Percentiles rank a stretch among this genome's conserved stretches.
Conservation (phyloP, 305 asterid species). For the Solanum aculeatissimum region DNA sequence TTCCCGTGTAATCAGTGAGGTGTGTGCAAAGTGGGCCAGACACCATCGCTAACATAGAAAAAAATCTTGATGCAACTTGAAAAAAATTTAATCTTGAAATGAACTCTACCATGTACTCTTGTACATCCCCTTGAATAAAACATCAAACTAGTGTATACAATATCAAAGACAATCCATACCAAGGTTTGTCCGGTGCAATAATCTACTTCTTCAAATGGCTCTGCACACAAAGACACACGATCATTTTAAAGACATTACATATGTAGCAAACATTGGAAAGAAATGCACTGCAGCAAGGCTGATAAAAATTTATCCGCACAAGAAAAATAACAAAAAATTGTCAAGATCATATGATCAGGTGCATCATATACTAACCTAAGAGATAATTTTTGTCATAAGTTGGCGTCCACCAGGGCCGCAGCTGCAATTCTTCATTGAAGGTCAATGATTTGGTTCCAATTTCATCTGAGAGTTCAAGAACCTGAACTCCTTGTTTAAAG, state of each 20-base stretch:
- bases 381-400: slow-evolving; percentile 78
- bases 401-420: slow-evolving; percentile 99
- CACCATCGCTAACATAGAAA: neutral
- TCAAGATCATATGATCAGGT: neutral
- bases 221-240: slow-evolving; percentile 37
- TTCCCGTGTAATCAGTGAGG: neutral
- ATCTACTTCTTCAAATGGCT: slow-evolving; percentile 77
- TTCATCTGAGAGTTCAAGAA: slow-evolving; percentile 71
- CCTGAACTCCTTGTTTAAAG: slow-evolving; percentile 59
- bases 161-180: slow-evolving; percentile 34
- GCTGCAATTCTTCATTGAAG: slow-evolving; percentile 76
- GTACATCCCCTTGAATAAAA: neutral
- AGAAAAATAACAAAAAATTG: neutral
- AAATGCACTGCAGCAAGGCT: neutral
- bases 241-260: neutral
- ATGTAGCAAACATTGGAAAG: neutral
- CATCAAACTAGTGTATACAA: neutral
- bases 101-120: neutral
- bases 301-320: neutral
- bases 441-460: slow-evolving; percentile 59
- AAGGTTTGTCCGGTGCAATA: slow-evolving; percentile 50
- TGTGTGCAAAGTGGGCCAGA: neutral
- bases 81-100: neutral
- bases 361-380: slow-evolving; percentile 47
- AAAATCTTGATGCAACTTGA: neutral